Evolutionary conservation across 2,329 filamentous ascomycete genomes (phyloP).

Genomic region (Fusarium foetens): DNA sequence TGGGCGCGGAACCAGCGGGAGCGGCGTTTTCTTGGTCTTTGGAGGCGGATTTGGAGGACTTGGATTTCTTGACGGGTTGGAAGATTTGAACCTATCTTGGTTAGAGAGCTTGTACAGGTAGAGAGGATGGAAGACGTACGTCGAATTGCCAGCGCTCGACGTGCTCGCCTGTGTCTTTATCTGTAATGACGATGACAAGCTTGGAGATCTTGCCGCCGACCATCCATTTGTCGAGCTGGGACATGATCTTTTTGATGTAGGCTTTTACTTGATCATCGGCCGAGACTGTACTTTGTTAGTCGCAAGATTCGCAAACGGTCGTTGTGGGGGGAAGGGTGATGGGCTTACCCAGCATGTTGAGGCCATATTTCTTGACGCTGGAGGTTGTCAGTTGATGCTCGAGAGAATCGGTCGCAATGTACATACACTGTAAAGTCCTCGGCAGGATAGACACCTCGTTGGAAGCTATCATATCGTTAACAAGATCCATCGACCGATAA

Average conservation of each 20-base stretch:
- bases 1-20: conserved; percentile 47
- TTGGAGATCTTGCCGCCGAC: conserved; percentile 95
- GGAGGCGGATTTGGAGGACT: conserved; percentile 58
- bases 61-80: conserved; percentile 50
- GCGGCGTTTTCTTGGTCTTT: conserved; percentile 77
- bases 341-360: conserved; percentile 86
- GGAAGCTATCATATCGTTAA: conserved; percentile 69
- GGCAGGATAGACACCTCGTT: conserved; percentile 85
- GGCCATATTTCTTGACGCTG: conserved; percentile 95
- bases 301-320: background rate
- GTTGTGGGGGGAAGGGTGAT: accelerated
- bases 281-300: conserved; percentile 68
- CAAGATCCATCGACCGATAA: background rate
- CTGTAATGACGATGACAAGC: conserved; percentile 94
- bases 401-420: background rate
- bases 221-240: conserved; percentile 98
- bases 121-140: conserved; percentile 58
- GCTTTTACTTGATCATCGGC: conserved; percentile 98
- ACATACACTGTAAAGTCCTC: conserved; percentile 94
- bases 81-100: conserved; percentile 30
- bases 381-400: background rate
- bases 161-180: conserved; percentile 96
- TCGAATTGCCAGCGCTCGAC: conserved; percentile 99
- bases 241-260: conserved; percentile 99
- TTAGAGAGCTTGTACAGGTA: background rate